These are phyloP conservation scores for Pyrenula aspistea DNA, from an alignment of 495 filamentous ascomycete genomes.

Conservation along the genomic window DNA sequence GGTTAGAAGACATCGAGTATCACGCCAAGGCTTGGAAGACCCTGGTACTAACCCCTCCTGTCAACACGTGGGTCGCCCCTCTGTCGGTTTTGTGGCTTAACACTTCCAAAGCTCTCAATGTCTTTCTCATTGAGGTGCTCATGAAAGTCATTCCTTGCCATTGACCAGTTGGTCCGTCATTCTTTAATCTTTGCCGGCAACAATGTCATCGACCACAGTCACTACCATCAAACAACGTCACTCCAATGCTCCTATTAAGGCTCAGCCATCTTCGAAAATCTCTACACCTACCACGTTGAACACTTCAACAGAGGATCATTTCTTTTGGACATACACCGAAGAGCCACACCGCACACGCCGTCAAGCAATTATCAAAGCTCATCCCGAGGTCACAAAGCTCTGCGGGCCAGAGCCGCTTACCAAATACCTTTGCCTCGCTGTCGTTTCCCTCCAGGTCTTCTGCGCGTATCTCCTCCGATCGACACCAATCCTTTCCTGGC, in stretches of 20 bases:
- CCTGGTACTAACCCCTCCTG: too few species aligned
- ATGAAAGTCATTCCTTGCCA: background rate
- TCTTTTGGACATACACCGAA: conserved; percentile 96
- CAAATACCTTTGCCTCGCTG: conserved; percentile 78
- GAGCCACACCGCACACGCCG: conserved; percentile 89
- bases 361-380: conserved; percentile 92
- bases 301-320: conserved; percentile 29
- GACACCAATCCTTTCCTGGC: conserved; percentile 69
- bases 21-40: too few species aligned
- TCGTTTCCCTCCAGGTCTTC: conserved; percentile 70
- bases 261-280: background rate
- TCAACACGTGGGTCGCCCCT: too few species aligned
- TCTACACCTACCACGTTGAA: background rate
- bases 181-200: background rate
- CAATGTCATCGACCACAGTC: background rate
- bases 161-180: background rate
- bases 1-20: too few species aligned
- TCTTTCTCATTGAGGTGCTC: too few species aligned
- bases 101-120: too few species aligned
- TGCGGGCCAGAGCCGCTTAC: conserved; percentile 94
- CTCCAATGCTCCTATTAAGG: background rate
- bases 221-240: background rate
- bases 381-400: conserved; percentile 95
- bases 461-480: conserved; percentile 72
- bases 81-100: too few species aligned